Conservation (phyloP, 1,284 basidiomycete species). For the Schizophyllum amplum region DNA sequence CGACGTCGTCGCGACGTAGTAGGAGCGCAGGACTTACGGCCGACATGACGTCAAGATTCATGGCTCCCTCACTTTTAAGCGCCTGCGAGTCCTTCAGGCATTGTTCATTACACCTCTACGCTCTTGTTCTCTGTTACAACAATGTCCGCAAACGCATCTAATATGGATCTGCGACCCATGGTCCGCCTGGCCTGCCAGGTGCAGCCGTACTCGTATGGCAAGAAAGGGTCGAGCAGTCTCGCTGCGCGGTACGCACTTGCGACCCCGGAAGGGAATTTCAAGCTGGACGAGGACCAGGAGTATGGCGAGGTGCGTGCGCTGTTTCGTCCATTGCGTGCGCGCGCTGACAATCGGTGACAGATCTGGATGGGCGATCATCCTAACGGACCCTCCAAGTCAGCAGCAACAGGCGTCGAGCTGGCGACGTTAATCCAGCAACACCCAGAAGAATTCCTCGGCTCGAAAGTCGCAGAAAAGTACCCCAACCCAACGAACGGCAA, state of each 20-base stretch:
- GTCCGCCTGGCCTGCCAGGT: not conserved
- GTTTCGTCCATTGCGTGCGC: not conserved
- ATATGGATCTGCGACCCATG: not conserved
- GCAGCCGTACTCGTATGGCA: slow-evolving; percentile 1
- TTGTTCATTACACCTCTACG: not conserved
- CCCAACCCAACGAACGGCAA: slow-evolving; percentile 10
- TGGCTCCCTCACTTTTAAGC: not conserved
- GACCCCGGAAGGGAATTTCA: slow-evolving; percentile 1
- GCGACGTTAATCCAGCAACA: slow-evolving; percentile 29
- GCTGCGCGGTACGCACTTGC: not conserved
- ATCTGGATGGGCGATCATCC: slow-evolving; percentile 69
- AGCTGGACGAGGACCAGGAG: not conserved
- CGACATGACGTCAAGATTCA: not conserved
- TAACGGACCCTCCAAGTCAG: slow-evolving; percentile 39
- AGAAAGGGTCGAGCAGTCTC: slow-evolving; percentile 1
- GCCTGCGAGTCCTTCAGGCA: not conserved
- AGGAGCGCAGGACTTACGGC: not conserved
- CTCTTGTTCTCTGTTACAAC: not conserved
- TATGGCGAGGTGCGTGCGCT: not conserved
- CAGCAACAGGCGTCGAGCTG: slow-evolving; percentile 23
- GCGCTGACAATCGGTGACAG: slow-evolving; percentile 18
- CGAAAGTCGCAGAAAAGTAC: slow-evolving; percentile 26
- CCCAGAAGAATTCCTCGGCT: slow-evolving; percentile 28
- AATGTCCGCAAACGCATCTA: not conserved
- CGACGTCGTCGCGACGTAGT: too few relatives aligned